These are phyloP conservation scores for Yarrowia yakushimensis DNA, from an alignment of 805 yeast species.

Conservation along the genomic window DNA sequence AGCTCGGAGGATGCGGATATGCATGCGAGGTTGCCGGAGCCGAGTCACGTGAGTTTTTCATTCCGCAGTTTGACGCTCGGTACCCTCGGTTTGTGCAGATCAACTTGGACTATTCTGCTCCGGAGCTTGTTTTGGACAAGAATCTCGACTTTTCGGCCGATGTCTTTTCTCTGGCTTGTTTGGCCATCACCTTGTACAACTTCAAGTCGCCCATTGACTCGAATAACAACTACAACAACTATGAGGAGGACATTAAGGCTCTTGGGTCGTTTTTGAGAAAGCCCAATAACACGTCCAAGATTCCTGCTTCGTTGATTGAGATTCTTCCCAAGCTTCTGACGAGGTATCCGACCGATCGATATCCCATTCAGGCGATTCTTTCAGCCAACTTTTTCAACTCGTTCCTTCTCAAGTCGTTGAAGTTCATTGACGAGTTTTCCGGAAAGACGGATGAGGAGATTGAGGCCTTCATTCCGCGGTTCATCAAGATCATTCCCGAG, in stretches of 20 bases:
- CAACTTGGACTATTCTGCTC: slow-evolving; percentile 74
- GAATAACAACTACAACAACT: slow-evolving; percentile 49
- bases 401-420: slow-evolving; percentile 73
- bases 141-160: slow-evolving; percentile 67
- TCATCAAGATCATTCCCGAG: slow-evolving; percentile 50
- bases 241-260: slow-evolving; percentile 47
- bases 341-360: slow-evolving; percentile 55
- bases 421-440: slow-evolving; percentile 76
- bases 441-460: slow-evolving; percentile 69
- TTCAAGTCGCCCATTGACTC: slow-evolving; percentile 48
- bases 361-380: slow-evolving; percentile 63
- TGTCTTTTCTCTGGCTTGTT: slow-evolving; percentile 76
- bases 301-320: slow-evolving; percentile 56
- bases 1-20: slow-evolving; percentile 70
- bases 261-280: slow-evolving; percentile 42
- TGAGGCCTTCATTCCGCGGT: slow-evolving; percentile 61
- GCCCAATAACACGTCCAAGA: slow-evolving; percentile 38
- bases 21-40: slow-evolving; percentile 47
- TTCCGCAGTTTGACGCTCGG: slow-evolving; percentile 71
- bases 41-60: slow-evolving; percentile 52
- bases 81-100: slow-evolving; percentile 69
- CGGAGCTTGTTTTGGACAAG: slow-evolving; percentile 71
- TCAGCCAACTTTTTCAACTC: slow-evolving; percentile 75
- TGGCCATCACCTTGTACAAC: slow-evolving; percentile 64
- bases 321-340: slow-evolving; percentile 53